Conservation (phyloP, 2,329 filamentous ascomycete species). For the Penicillium sp. region DNA sequence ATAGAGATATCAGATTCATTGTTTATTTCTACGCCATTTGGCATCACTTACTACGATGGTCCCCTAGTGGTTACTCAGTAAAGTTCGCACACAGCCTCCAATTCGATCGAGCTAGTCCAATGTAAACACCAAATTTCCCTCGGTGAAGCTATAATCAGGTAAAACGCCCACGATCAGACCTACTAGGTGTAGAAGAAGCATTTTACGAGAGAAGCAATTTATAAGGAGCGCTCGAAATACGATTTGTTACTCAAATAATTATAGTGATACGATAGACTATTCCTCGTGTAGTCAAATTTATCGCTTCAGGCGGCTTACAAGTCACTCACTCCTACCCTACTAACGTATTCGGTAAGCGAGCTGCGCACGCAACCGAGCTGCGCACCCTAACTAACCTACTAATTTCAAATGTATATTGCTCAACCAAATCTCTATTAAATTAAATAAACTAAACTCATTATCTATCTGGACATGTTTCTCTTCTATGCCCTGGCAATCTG, state of each 20-base stretch:
- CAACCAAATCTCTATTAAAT: no score
- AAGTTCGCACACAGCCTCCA: not conserved
- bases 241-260: not conserved
- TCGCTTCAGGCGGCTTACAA: no score
- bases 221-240: not conserved
- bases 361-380: no score
- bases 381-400: no score
- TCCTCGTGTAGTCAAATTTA: no score
- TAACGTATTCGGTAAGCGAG: no score
- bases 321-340: no score
- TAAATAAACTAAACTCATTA: no score
- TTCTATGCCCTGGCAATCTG: no score
- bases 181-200: not conserved
- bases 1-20: slow-evolving; percentile 2
- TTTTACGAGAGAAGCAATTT: not conserved
- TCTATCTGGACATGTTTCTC: no score
- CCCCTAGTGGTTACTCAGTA: not conserved
- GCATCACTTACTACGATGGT: not conserved
- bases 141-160: not conserved
- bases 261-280: not conserved
- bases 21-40: not conserved
- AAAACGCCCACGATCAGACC: not conserved
- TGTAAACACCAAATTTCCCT: not conserved
- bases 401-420: no score
- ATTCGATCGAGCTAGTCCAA: not conserved